Evolutionary conservation across 2,329 filamentous ascomycete species (phyloP), one percentile per base, ranked within the genome.

Genomic region (Cladosporium austrohemisphaericum): DNA sequence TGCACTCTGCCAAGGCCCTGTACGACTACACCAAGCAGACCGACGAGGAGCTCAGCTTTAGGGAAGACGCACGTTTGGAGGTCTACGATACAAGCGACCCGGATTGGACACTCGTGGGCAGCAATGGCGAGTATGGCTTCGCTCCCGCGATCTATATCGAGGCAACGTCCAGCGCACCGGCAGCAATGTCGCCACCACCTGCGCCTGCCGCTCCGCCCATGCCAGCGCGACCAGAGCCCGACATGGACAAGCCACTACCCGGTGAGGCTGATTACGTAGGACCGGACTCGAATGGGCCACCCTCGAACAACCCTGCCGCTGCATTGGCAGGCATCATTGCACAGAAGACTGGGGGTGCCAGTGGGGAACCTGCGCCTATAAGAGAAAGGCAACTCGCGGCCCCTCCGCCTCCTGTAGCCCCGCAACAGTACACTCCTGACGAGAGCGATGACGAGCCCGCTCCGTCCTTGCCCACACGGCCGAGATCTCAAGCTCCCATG

Each of bases 11-110:
- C 41, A 90, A 86, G 68, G 88, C 93, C n/a, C 80, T 97, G n/a
- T 98, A 92, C 74, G 93, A 98, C 68, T 98, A 98, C 68, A 88
- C 88, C 43, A 83, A 92, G 60, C 93, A 98, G 72, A 98, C 93
- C 19, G 93, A 98, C 65, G 93, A 98, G 70, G 93, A 98, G 71
- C 77, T 98, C 8, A 97, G 92, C 19, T 97, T 98, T 66, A 80
- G 88, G 41, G 93, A 98, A 73, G 91, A 95, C 65, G 84, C 86
- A 32, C 71, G 81, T 36, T 78, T 98, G 41, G 76, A 86, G 53
- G 87, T 98, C 40, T 97, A 88, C 71, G 93, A 98, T 68, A 84
- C 79, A 8, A 86, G 89, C 4, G 93, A 98, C 68, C 88, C 89
- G 11, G 93, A 98, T 70, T 98, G 93, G 93, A 95, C 93, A 55